Percentiles rank a stretch among this genome's conserved stretches.
These are phyloP conservation scores for Terfezia claveryi DNA, from an alignment of 495 filamentous ascomycete genomes.

Conservation along the genomic window DNA sequence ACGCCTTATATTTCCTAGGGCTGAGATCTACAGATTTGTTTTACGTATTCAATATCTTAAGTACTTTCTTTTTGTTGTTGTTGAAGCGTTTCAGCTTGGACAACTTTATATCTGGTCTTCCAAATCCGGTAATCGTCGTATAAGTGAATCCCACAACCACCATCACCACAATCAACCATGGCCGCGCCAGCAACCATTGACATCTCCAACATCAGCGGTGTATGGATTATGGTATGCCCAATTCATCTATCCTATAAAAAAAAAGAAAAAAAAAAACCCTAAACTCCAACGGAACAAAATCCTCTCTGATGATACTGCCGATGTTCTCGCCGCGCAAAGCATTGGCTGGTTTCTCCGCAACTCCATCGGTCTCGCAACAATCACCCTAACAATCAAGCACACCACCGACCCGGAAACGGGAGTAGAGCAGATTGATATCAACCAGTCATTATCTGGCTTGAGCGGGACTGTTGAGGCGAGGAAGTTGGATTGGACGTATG, in stretches of 20 bases:
- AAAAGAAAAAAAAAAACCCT: no score
- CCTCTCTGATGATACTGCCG: conserved; percentile 48
- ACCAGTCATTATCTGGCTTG: conserved; percentile 53
- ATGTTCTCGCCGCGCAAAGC: conserved; percentile 59
- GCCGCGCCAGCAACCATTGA: conserved; percentile 56
- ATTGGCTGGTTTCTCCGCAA: conserved; percentile 66
- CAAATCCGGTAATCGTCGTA: no score
- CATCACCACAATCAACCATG: conserved; percentile 28
- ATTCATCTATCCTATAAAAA: no score
- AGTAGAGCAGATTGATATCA: conserved; percentile 55
- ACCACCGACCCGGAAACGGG: conserved; percentile 26
- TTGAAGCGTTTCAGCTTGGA: no score
- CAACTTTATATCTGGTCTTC: no score
- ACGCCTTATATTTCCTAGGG: no score
- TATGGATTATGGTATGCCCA: conserved; percentile 50
- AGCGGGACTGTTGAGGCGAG: conserved; percentile 51
- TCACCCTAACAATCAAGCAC: conserved; percentile 48
- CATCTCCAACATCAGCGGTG: conserved; percentile 50
- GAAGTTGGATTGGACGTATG: conserved; percentile 39
- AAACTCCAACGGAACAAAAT: conserved; percentile 58
- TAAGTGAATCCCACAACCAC: no score
- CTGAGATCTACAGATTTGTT: no score
- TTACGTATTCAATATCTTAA: no score
- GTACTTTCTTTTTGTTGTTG: no score
- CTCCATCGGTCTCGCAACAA: conserved; percentile 43